Evolutionary conservation across 768 basidiomycete genomes (phyloP).

Genomic region (Vararia minispora): DNA sequence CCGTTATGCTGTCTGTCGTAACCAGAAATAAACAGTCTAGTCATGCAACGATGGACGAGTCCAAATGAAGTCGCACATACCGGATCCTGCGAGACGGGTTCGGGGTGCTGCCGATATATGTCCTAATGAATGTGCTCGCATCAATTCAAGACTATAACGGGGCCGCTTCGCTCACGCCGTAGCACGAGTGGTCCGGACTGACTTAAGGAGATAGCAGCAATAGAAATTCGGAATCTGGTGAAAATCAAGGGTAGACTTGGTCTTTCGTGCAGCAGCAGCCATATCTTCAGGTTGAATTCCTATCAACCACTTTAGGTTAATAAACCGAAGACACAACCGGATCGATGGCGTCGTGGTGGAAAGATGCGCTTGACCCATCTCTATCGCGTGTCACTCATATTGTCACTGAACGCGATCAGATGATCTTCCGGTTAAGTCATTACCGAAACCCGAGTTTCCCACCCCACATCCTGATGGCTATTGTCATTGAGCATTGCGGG

Average conservation of each 20-base stretch:
- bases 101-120: conserved; percentile 70
- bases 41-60: background rate
- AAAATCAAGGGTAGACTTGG: conserved; percentile 14
- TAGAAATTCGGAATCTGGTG: conserved; percentile 60
- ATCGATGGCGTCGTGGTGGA: too few species aligned
- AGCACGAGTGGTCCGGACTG: conserved; percentile 40
- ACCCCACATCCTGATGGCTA: too few species aligned
- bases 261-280: conserved; percentile 4
- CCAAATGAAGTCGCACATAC: conserved; percentile 20
- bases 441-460: too few species aligned
- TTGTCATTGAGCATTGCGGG: too few species aligned
- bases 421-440: too few species aligned
- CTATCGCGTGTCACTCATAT: too few species aligned
- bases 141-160: background rate
- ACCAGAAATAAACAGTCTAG: too few species aligned
- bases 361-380: too few species aligned
- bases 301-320: too few species aligned
- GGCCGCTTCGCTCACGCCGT: conserved; percentile 23
- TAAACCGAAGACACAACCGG: too few species aligned
- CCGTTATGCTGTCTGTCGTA: conserved; percentile 84
- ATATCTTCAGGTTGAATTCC: too few species aligned
- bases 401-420: too few species aligned
- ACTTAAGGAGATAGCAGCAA: conserved; percentile 75
- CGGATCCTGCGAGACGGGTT: conserved; percentile 55
- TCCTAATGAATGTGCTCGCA: conserved; percentile 25